These are phyloP conservation scores for Chernovozyma sophiae-reginae DNA, from an alignment of 1,139 yeast genomes.

Conservation along the genomic window DNA sequence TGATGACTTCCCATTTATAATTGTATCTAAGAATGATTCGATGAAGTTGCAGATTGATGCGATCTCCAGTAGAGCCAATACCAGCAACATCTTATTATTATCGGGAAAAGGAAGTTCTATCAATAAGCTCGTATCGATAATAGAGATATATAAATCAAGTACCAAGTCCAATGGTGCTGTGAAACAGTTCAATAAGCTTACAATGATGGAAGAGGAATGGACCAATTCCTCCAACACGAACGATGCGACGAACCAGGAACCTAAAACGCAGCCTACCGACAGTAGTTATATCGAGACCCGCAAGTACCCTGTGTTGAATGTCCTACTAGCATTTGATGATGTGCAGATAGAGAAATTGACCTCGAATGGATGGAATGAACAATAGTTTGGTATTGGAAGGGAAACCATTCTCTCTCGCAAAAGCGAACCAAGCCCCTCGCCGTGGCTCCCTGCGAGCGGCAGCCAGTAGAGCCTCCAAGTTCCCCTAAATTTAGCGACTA, in stretches of 20 bases:
- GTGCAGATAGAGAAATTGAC: background rate
- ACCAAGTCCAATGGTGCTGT: slow-evolving; percentile 5
- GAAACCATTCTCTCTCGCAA: too few relatives aligned
- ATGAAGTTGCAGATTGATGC: slow-evolving; percentile 19
- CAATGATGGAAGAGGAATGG: slow-evolving; percentile 2
- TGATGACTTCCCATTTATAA: slow-evolving; percentile 6
- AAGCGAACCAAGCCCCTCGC: too few relatives aligned
- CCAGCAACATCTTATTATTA: slow-evolving; percentile 12
- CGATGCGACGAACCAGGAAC: too few relatives aligned
- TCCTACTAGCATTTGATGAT: background rate
- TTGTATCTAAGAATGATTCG: slow-evolving; percentile 24
- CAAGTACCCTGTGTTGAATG: background rate
- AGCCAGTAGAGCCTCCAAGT: too few relatives aligned
- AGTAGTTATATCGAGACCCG: background rate
- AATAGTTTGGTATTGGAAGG: background rate
- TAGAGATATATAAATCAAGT: slow-evolving; percentile 25
- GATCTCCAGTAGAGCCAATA: slow-evolving; percentile 10
- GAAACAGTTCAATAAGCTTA: slow-evolving; percentile 3
- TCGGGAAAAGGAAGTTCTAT: slow-evolving; percentile 17
- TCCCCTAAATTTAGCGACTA: too few relatives aligned
- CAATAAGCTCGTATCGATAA: slow-evolving; percentile 22
- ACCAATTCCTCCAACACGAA: background rate
- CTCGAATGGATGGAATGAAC: slow-evolving; percentile 3
- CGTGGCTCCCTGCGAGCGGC: too few relatives aligned
- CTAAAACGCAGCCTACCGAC: too few relatives aligned